Conservation (phyloP, 2,329 filamentous ascomycete genomes). For the Pseudocercospora ulei region DNA sequence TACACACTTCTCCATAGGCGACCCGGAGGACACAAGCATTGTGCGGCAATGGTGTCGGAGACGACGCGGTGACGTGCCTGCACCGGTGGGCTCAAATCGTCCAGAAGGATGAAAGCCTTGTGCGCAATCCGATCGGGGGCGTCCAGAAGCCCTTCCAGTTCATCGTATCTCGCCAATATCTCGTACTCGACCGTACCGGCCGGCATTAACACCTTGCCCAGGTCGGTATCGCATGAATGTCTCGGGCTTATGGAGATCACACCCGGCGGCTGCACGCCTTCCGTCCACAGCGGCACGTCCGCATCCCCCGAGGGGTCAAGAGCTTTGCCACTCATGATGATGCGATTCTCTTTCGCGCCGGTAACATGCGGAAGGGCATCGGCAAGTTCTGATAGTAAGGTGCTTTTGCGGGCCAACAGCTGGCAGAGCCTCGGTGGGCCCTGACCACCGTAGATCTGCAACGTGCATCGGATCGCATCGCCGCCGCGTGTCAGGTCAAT, state of each 20-base stretch:
- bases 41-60: slow-evolving; percentile 45
- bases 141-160: slow-evolving; percentile 70
- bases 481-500: neutral
- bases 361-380: slow-evolving; percentile 22
- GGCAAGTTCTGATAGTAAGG: slow-evolving; percentile 22
- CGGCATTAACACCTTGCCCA: slow-evolving; percentile 25
- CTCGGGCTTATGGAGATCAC: slow-evolving; percentile 26
- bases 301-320: slow-evolving; percentile 19
- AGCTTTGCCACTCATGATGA: slow-evolving; percentile 24
- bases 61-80: slow-evolving; percentile 46
- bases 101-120: slow-evolving; percentile 54
- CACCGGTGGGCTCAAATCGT: slow-evolving; percentile 41
- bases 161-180: slow-evolving; percentile 70
- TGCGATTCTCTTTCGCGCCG: slow-evolving; percentile 22
- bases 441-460: slow-evolving; percentile 22
- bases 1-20: slow-evolving; percentile 61
- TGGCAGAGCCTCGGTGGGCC: slow-evolving; percentile 14
- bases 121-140: slow-evolving; percentile 49
- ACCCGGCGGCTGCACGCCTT: slow-evolving; percentile 21
- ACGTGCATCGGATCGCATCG: slow-evolving; percentile 13
- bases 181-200: slow-evolving; percentile 58
- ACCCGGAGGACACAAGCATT: slow-evolving; percentile 56
- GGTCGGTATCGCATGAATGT: slow-evolving; percentile 23
- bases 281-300: slow-evolving; percentile 17
- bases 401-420: slow-evolving; percentile 16